Base-by-base conservation (phyloP, 1,139 yeast genomes). In the Hansenula lynferdii region DNA sequence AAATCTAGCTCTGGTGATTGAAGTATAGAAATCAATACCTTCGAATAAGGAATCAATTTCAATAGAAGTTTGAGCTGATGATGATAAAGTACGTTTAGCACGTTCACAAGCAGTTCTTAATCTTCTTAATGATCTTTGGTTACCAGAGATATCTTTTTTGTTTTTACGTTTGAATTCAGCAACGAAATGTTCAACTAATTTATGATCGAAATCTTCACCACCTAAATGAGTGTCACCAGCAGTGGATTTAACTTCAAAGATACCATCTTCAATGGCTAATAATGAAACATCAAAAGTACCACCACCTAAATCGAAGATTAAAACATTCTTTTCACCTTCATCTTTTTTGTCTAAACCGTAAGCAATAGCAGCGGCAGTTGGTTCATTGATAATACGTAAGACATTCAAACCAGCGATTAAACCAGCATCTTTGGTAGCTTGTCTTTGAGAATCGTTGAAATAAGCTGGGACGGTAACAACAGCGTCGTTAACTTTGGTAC, bases 341-440 rank as follows among this genome's bases (percentile, higher is more conserved):
- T 77, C 38, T 75, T 81, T 87, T 73, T 87, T 92, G 75, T 92
- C 96, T 64, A 89, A 82, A 82, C 97, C 97, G 81, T 89, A 89
- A 63, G 97, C 97, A 75, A 89, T 87, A 62, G 97, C 97, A 64
- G 97, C 97, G 56, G 97, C 97, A 56, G 97, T 89, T 65, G 97
- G 97, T 77, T 89, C 97, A 83, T 89, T 89, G 65, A 89, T 89
- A 72, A 89, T 89, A 75, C 97, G 85, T 72, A 89, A 77, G 63
- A 89, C 96, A 80, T 89, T 86, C 67, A 89, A 81, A 68, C 97
- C 97, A 58, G 96, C 86, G 75, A 89, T 89, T 72, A 92, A 83
- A 82, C 97, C 97, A 59, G 97, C 96, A 70, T 89, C 96, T 80
- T 89, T 89, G 75, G 97, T 89, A 56, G 97, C 96, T 77, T 89